These are phyloP conservation scores for Russula olivacea DNA, from an alignment of 768 basidiomycete species.

Conservation along the genomic window DNA sequence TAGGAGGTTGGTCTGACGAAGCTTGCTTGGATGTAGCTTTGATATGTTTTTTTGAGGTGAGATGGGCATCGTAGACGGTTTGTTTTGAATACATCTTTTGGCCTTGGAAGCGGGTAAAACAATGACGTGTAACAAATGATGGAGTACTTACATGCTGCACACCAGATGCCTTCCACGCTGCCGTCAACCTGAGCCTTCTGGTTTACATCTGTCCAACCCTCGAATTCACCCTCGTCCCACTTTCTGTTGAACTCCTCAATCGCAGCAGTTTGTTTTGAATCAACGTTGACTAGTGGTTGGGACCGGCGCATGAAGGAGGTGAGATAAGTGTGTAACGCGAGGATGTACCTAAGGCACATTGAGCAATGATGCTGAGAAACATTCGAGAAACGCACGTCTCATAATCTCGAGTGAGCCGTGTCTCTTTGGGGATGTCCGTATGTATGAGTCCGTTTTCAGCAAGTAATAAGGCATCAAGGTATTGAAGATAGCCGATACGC, in stretches of 20 bases:
- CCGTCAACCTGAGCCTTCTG: constrained; percentile 35
- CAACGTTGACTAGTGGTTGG: constrained; percentile 74
- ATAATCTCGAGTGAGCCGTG: constrained; percentile 66
- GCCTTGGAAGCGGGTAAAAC: constrained; percentile 43
- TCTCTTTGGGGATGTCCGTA: constrained; percentile 61
- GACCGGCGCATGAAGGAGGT: constrained; percentile 81
- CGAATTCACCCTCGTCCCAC: constrained; percentile 75
- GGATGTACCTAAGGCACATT: constrained; percentile 61
- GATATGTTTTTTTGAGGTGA: constrained; percentile 92
- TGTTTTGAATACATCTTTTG: constrained; percentile 95
- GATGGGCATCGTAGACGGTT: constrained; percentile 94
- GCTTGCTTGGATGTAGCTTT: constrained; percentile 82
- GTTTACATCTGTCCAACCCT: constrained; percentile 62
- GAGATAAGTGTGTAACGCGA: constrained; percentile 74
- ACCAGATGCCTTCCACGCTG: constrained; percentile 82
- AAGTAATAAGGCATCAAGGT: constrained; percentile 77
- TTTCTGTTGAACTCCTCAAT: constrained; percentile 65
- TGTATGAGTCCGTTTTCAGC: constrained; percentile 59
- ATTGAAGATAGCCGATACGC: constrained; percentile 86
- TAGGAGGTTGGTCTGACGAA: constrained; percentile 37
- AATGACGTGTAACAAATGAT: constrained; percentile 4
- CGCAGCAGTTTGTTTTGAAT: constrained; percentile 57
- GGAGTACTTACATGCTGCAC: constrained; percentile 71
- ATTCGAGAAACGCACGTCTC: constrained; percentile 52
- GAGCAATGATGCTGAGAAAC: constrained; percentile 8